Conservation (phyloP, 352 stramenopile genomes). For the Pythium guiyangense region DNA sequence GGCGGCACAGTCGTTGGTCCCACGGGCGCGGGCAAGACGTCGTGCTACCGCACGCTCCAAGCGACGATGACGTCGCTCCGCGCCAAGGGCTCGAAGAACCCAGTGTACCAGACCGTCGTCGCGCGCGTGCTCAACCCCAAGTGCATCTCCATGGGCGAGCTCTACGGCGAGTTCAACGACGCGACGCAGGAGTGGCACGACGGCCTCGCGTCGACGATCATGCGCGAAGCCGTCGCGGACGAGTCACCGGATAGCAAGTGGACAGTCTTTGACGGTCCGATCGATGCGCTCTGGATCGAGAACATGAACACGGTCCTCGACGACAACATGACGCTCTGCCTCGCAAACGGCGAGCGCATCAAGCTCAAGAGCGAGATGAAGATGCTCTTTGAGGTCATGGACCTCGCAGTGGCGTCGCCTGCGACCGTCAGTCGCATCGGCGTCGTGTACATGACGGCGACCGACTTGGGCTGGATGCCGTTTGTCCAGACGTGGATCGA, state of each 20-base stretch:
- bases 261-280: slow-evolving; percentile 93
- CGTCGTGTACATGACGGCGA: slow-evolving; percentile 77
- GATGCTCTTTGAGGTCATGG: slow-evolving; percentile 94
- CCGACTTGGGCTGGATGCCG: slow-evolving; percentile 87
- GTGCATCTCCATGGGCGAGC: slow-evolving; percentile 79
- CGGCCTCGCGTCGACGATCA: slow-evolving; percentile 74
- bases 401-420: slow-evolving; percentile 88
- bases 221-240: slow-evolving; percentile 70
- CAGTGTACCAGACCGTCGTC: slow-evolving; percentile 75
- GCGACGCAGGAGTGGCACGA: slow-evolving; percentile 90
- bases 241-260: slow-evolving; percentile 70
- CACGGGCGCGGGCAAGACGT: slow-evolving; percentile 81
- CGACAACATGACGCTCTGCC: slow-evolving; percentile 94
- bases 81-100: slow-evolving; percentile 54
- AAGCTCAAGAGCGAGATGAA: slow-evolving; percentile 88
- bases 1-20: slow-evolving; percentile 87
- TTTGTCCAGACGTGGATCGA: slow-evolving; percentile 90
- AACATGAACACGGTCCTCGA: slow-evolving; percentile 96
- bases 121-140: slow-evolving; percentile 81
- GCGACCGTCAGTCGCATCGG: slow-evolving; percentile 84
- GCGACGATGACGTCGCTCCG: slow-evolving; percentile 82
- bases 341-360: slow-evolving; percentile 93
- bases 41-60: slow-evolving; percentile 86
- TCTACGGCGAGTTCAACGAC: slow-evolving; percentile 87
- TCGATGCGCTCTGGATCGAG: slow-evolving; percentile 95